These are phyloP conservation scores for Talaromyces ruber DNA, from an alignment of 495 filamentous ascomycete species.

Conservation along the genomic window DNA sequence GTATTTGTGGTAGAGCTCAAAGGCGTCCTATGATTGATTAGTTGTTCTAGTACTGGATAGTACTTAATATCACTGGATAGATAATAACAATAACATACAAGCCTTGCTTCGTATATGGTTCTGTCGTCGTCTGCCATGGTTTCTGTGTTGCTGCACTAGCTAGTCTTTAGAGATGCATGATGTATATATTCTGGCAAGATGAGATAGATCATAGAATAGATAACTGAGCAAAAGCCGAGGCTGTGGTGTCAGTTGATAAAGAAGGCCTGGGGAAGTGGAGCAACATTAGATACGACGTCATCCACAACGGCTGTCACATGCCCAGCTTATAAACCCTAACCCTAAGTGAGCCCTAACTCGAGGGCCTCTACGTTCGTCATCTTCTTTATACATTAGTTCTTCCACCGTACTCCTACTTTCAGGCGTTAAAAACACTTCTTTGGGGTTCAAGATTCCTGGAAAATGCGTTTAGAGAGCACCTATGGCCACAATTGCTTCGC, in stretches of 20 bases:
- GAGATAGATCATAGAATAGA: background rate
- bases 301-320: background rate
- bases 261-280: background rate
- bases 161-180: background rate
- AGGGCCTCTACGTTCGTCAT: background rate
- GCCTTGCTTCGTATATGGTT: background rate
- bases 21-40: slow-evolving; percentile 30
- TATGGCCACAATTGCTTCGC: background rate
- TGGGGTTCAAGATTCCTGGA: background rate
- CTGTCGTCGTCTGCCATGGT: slow-evolving; percentile 6
- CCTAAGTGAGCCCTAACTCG: background rate
- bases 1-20: slow-evolving; percentile 41
- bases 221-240: background rate
- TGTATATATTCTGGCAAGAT: background rate
- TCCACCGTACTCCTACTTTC: too few species aligned
- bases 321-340: background rate
- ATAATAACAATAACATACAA: slow-evolving; percentile 3
- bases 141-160: background rate
- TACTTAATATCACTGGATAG: too few species aligned
- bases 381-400: too few species aligned
- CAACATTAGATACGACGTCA: background rate
- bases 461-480: background rate
- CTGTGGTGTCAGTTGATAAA: background rate
- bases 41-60: background rate
- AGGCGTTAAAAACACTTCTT: too few species aligned